phyloP scores from a whole-genome alignment of 2,329 filamentous ascomycete species.

The Botrytis deweyae region DNA sequence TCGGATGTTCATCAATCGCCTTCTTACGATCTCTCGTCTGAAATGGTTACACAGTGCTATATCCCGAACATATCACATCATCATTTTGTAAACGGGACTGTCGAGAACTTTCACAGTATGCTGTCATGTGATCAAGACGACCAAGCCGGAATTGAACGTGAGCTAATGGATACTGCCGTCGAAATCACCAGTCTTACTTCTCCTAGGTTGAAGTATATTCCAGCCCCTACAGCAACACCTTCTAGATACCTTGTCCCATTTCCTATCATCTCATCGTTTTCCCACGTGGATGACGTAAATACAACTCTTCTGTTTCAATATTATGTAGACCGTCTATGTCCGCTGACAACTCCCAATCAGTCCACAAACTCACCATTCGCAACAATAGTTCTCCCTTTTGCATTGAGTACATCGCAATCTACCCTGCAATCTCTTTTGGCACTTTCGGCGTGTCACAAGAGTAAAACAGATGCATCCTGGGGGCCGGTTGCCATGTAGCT shows the following conservation, averaged over 20 bases:
- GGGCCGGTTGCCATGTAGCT: background rate
- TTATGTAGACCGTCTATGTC: background rate
- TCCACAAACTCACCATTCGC: background rate
- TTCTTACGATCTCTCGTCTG: background rate
- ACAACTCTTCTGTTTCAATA: background rate
- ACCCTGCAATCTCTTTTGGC: background rate
- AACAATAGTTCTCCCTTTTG: background rate
- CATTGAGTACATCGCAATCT: background rate
- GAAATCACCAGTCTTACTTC: background rate
- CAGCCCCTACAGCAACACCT: background rate
- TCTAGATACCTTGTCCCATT: background rate
- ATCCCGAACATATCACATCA: background rate
- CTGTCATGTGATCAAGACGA: background rate
- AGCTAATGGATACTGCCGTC: background rate
- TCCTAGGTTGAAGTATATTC: background rate
- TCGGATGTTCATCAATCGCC: background rate
- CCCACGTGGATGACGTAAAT: background rate
- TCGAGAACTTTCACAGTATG: background rate
- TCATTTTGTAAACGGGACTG: background rate
- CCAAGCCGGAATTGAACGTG: background rate
- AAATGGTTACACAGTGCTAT: background rate
- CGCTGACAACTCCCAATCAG: background rate
- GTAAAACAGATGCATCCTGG: background rate
- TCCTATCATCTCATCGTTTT: background rate
- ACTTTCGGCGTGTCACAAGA: background rate